Evolutionary conservation across 2,329 filamentous ascomycete species (phyloP), one percentile per base, ranked within the genome.

Genomic region (Stemphylium lycopersici): DNA sequence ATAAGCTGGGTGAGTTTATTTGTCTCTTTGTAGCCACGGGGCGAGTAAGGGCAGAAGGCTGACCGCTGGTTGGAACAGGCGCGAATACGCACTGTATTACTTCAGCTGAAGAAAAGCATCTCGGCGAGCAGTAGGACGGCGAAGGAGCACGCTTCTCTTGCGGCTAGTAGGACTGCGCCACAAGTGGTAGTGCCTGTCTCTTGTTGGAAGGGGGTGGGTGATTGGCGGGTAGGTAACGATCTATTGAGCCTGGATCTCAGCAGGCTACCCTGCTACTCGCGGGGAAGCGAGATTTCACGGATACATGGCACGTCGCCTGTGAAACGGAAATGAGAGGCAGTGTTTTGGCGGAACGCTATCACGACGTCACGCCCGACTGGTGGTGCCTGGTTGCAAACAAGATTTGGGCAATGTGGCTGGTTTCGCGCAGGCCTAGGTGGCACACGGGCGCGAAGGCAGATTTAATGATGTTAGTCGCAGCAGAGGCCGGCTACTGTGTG

Each of bases 81-180:
- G 90, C 91, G 39, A 96, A 96, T 74, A 91, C 96, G 81, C 85
- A 89, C 64, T 95, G 91, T 77, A 93, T 98, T 74, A 88, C 87
- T 55, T 85, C 87, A 46, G 93, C 93, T 2, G 93, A 97, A 79
- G 83, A 88, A 73, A 81, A 83, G 73, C 86, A 88, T 74, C 71
- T 81, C 58, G 80, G 76, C 59, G 78, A 80, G 69, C 76, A 80
- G 67, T 51, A 58, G n/a, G 68, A 55, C 32, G 63, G 54, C 32
- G 46, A 56, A 62, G 56, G 51, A 63, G 41, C 67, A 67, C 59
- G 67, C 69, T 47, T 67, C 62, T 41, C 56, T 64, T 48, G 70
- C 62, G 58, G 71, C 67, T 59, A 68, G 55, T 69, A 69, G 62
- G 15, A 29, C 43, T 66, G 56, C 63, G 66, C 67, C 65, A 67